Conservation (phyloP, 257 asterid genomes). For the Coffea canephora region DNA sequence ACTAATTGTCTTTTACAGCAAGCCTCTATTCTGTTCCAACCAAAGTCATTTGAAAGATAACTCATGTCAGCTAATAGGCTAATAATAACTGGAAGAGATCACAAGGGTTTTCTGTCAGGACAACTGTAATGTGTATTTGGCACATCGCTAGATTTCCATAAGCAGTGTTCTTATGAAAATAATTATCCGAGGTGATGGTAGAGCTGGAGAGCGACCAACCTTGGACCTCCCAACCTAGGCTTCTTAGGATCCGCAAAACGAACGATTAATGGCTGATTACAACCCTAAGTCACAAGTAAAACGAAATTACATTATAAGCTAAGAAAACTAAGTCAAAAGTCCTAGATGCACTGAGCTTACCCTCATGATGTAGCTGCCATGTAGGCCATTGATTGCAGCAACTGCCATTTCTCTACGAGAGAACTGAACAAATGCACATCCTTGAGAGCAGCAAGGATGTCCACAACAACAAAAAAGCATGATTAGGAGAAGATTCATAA, state of each 20-base stretch:
- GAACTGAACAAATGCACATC: slow-evolving; percentile 78
- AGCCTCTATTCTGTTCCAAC: too few relatives aligned
- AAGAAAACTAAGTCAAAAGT: neutral
- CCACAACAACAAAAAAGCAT: slow-evolving; percentile 25
- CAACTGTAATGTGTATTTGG: neutral
- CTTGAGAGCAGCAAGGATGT: slow-evolving; percentile 50
- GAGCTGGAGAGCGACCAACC: slow-evolving; percentile 36
- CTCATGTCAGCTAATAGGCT: neutral
- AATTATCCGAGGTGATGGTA: neutral
- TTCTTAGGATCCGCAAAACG: slow-evolving; percentile 93
- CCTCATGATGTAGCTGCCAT: slow-evolving; percentile 66
- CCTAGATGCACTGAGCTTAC: slow-evolving; percentile 40
- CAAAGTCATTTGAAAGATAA: neutral
- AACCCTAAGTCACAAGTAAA: slow-evolving; percentile 54
- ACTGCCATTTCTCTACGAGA: slow-evolving; percentile 75
- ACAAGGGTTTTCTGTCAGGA: neutral
- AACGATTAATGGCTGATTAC: slow-evolving; percentile 85
- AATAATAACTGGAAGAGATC: neutral
- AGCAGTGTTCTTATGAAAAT: neutral
- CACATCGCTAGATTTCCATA: neutral
- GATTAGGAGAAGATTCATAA: neutral
- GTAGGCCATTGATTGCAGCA: slow-evolving; percentile 77
- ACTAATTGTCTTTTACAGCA: neutral
- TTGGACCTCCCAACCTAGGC: slow-evolving; percentile 66
- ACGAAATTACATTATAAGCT: slow-evolving; percentile 16